Evolutionary conservation across 2,329 filamentous ascomycete species (phyloP), one percentile per base, ranked within the genome.

Genomic region (Septoria linicola): DNA sequence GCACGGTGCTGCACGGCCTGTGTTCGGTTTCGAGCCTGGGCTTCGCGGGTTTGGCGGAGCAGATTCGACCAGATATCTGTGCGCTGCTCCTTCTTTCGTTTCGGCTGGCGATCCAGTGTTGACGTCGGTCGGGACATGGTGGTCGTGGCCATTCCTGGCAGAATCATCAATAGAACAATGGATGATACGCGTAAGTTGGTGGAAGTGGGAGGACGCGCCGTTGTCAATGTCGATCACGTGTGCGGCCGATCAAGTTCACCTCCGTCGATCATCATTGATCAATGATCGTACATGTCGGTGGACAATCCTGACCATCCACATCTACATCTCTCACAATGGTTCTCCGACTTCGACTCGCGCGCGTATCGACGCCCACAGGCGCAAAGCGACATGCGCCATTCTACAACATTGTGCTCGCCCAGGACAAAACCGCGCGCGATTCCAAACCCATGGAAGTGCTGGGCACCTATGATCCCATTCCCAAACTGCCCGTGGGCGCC

Each of bases 381-480:
- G 63, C 65, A 40, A 89, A 87, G 71, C 83, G 81, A 59, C 91
- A 95, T 69, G 71, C 82, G n/a, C 92, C 93, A 2, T 87, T 96
- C 64, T 99, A 96, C 80, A 99, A 99, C 76, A 96, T 99, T 59
- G 62, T 97, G 71, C 88, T 99, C 59, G 82, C 90, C 13, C 92
- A 97, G 67, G 91, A 91, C 40, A 85, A 91, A 60, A 89, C 90
- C 35, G 91, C 93, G 31, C 84, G 90, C 63, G 88, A 92, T 74
- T 87, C 83, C 63, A 88, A 87, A 64, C 93, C 93, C 4, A 82
- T 99, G 71, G 93, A 99, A 77, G 93, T 99, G 56, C 85, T 99
- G 59, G 75, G 75, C 25, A 88, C 81, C 30, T 83, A 82, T 71
- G 78, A 84, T 64, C 81, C 81, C 2, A 72, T 81, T 49, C 81